Percentiles rank a stretch among this genome's conserved stretches.
Evolutionary conservation across 179 eudicot species (phyloP).

Genomic region (Gypsophila paniculata): DNA sequence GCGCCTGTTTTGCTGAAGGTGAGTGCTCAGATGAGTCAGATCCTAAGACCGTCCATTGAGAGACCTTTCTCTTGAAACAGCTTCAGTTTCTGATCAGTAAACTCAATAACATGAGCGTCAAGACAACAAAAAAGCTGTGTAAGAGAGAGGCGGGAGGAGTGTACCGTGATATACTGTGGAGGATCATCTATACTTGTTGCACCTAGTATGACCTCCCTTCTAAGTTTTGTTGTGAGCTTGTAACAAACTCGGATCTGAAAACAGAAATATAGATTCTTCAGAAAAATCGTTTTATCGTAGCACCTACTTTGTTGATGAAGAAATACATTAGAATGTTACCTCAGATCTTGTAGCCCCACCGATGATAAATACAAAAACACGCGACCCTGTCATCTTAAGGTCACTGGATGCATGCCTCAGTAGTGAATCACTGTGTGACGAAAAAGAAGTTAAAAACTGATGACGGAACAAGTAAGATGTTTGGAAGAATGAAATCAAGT

Average conservation of each 20-base stretch:
- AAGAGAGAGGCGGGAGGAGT: slow-evolving; percentile 10
- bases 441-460: neutral
- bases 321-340: slow-evolving; percentile 40
- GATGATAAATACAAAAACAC: slow-evolving; percentile 72
- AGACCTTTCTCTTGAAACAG: slow-evolving; percentile 54
- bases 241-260: slow-evolving; percentile 81
- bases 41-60: slow-evolving; percentile 35
- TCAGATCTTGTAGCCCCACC: slow-evolving; percentile 97
- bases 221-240: slow-evolving; percentile 78
- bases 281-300: neutral
- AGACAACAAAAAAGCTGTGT: neutral
- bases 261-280: slow-evolving; percentile 20
- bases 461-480: neutral
- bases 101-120: slow-evolving; percentile 1
- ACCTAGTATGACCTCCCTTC: slow-evolving; percentile 82
- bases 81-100: slow-evolving; percentile 64
- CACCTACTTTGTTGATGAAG: neutral
- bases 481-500: neutral
- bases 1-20: neutral
- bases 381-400: slow-evolving; percentile 75
- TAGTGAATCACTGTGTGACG: slow-evolving; percentile 60
- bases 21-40: slow-evolving; percentile 23
- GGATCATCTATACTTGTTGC: slow-evolving; percentile 85
- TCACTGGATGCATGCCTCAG: slow-evolving; percentile 51
- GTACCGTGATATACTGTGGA: slow-evolving; percentile 72